Evolutionary conservation across 768 basidiomycete species (phyloP).

Genomic region (Hortiboletus campestris): DNA sequence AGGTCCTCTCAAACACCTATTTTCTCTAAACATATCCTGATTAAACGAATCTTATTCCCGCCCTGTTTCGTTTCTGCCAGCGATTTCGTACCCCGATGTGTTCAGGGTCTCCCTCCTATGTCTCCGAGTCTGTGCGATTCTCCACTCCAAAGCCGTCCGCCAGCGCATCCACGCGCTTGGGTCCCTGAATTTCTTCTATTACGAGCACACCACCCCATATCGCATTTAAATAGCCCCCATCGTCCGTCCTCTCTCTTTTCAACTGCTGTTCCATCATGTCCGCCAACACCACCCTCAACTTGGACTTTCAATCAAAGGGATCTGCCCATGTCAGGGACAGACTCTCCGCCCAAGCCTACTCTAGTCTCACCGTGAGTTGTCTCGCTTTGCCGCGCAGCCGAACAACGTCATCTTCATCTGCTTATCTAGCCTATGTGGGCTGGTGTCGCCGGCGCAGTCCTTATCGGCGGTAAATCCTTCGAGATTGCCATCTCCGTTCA

Average conservation of each 20-base stretch:
- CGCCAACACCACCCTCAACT: constrained; percentile 35
- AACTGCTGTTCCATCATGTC: constrained; percentile 45
- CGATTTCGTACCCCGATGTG: constrained; percentile 17
- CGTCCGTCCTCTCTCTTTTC: constrained; percentile 12
- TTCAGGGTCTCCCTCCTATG: constrained; percentile 22
- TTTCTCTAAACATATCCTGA: background rate
- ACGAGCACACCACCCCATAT: background rate
- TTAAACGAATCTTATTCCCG: no score
- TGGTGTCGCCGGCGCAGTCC: constrained; percentile 63
- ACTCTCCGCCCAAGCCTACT: constrained; percentile 63
- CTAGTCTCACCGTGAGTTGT: constrained; percentile 62
- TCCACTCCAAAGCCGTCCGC: background rate
- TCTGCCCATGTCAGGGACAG: constrained; percentile 64
- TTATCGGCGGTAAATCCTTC: constrained; percentile 57
- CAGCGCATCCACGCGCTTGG: constrained; percentile 1
- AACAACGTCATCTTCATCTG: constrained; percentile 12
- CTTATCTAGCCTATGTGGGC: constrained; percentile 80
- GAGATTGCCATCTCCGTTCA: constrained; percentile 80
- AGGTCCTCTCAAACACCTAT: constrained; percentile 10
- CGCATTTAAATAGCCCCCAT: constrained; percentile 34
- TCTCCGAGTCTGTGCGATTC: background rate
- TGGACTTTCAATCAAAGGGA: constrained; percentile 61
- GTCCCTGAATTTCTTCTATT: background rate
- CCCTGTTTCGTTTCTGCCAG: background rate
- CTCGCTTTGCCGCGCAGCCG: background rate